Evolutionary conservation across 2,329 filamentous ascomycete genomes (phyloP).

Genomic region (Neonectria neomacrospora): DNA sequence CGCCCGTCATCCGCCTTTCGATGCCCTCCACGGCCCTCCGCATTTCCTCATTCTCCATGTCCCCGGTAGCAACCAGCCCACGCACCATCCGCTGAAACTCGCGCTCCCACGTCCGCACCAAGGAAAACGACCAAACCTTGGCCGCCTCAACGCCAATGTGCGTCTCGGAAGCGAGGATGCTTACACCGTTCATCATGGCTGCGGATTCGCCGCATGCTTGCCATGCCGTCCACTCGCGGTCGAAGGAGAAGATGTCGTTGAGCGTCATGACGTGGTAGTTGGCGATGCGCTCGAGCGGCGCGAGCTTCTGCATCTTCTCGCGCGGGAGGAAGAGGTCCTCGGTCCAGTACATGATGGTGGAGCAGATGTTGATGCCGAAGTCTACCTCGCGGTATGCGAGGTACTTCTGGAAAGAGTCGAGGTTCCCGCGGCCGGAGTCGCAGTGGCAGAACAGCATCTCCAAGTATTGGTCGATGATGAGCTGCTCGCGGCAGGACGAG

Average conservation of each 20-base stretch:
- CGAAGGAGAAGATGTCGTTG: conserved; percentile 30
- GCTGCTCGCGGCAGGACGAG: conserved; percentile 3
- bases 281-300: conserved; percentile 20
- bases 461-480: conserved; percentile 24
- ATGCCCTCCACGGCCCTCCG: conserved; percentile 15
- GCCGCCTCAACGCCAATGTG: conserved; percentile 25
- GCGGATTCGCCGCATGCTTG: conserved; percentile 15
- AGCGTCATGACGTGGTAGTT: conserved; percentile 30
- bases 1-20: conserved; percentile 26
- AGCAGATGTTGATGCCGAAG: conserved; percentile 31
- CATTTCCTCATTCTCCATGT: conserved; percentile 1
- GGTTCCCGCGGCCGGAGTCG: conserved; percentile 15
- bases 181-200: conserved; percentile 26
- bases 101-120: conserved; percentile 24
- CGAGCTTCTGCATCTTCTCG: conserved; percentile 6
- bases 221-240: conserved; percentile 21
- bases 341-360: conserved; percentile 26
- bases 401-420: conserved; percentile 24
- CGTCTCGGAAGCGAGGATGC: conserved; percentile 21
- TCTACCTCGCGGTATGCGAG: conserved; percentile 22
- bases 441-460: conserved; percentile 30
- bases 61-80: background rate
- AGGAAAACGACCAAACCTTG: conserved; percentile 21
- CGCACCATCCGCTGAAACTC: conserved; percentile 21
- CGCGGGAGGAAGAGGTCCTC: conserved; percentile 13